Percentiles rank a stretch among this genome's conserved stretches.
These are phyloP conservation scores for Torrubiellomyces zombiae DNA, from an alignment of 2,329 filamentous ascomycete species.

Conservation along the genomic window DNA sequence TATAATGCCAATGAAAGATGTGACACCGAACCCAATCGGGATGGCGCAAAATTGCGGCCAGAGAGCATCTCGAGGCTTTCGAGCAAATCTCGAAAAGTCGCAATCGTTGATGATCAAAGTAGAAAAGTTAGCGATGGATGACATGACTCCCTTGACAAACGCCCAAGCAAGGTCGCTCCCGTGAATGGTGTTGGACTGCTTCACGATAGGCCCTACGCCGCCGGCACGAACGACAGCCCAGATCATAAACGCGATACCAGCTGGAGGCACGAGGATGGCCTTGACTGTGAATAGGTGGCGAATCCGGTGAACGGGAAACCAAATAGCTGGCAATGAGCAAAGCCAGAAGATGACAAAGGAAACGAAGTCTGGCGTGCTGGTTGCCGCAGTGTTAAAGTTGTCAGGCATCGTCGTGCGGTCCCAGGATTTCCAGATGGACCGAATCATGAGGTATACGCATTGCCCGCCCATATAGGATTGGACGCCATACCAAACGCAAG, in stretches of 20 bases:
- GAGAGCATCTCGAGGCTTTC: slow-evolving; percentile 57
- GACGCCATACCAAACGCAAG: slow-evolving; percentile 77
- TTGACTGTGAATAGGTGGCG: slow-evolving; percentile 86
- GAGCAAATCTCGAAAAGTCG: slow-evolving; percentile 73
- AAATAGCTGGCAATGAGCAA: slow-evolving; percentile 64
- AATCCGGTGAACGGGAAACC: slow-evolving; percentile 79
- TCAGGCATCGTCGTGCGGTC: slow-evolving; percentile 45
- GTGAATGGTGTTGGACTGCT: slow-evolving; percentile 42
- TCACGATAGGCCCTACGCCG: slow-evolving; percentile 68
- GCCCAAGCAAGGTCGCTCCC: slow-evolving; percentile 65
- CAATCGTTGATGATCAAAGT: slow-evolving; percentile 71
- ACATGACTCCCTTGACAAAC: slow-evolving; percentile 76
- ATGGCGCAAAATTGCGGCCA: slow-evolving; percentile 69
- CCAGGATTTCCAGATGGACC: slow-evolving; percentile 62
- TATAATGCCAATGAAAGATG: slow-evolving; percentile 70
- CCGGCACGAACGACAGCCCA: slow-evolving; percentile 73
- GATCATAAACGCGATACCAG: slow-evolving; percentile 73
- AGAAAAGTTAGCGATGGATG: slow-evolving; percentile 77
- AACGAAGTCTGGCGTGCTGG: slow-evolving; percentile 57
- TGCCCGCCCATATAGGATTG: slow-evolving; percentile 72
- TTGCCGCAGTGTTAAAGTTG: slow-evolving; percentile 45
- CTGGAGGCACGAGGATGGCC: slow-evolving; percentile 64
- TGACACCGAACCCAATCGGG: slow-evolving; percentile 55
- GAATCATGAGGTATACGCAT: slow-evolving; percentile 81
- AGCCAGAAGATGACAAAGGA: slow-evolving; percentile 85